Base-by-base conservation (phyloP, 2,329 filamentous ascomycete genomes). In the Fusarium graminum region DNA sequence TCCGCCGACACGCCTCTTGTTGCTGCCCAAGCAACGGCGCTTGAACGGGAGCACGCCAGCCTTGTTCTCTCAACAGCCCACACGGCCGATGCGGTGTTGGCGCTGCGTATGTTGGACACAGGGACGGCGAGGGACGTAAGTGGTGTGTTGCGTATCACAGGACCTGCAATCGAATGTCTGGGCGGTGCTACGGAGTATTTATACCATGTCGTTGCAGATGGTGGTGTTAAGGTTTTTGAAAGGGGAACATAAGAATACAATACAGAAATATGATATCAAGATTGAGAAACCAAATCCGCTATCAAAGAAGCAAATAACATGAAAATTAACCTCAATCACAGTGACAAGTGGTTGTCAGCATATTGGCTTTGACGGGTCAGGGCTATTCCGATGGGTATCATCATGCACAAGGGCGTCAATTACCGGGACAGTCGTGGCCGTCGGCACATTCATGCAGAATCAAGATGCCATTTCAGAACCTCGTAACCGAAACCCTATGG, bases 61-160 rank as follows among this genome's bases (percentile, higher is more conserved):
- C 86, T 97, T 59, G 79, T 91, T 19, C 81, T 93, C 34, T 86
- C 86, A 7, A 79, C 90, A 65, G 91, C 90, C n/a, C 93, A 97
- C 75, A 85, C 88, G 70, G 92, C 93, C 10, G 80, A 86, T n/a
- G 82, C 86, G 64, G 84, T 94, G 5, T 79, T 97, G 71, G 87
- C 91, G 63, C 80, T 95, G 58, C 83, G 94, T 51, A 84, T 90
- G 73, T 78, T 98, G 62, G 93, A 97, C 74, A 97, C 93, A 0
- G 94, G 94, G 1, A 89, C 89, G n/a, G 94, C 94, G 64, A 90
- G 86, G 75, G 94, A 97, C 78, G 92, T 98, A 30, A 97, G 92
- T 78, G 94, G 94, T 4, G 93, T 97, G 41, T 74, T 97, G 65
- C 86, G 93, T 68, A 83, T 95, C 47, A 94, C 91, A 17, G 82